These are phyloP conservation scores for Coemansia sp. DNA, from an alignment of 192 early-diverging fungal species.

Conservation along the genomic window DNA sequence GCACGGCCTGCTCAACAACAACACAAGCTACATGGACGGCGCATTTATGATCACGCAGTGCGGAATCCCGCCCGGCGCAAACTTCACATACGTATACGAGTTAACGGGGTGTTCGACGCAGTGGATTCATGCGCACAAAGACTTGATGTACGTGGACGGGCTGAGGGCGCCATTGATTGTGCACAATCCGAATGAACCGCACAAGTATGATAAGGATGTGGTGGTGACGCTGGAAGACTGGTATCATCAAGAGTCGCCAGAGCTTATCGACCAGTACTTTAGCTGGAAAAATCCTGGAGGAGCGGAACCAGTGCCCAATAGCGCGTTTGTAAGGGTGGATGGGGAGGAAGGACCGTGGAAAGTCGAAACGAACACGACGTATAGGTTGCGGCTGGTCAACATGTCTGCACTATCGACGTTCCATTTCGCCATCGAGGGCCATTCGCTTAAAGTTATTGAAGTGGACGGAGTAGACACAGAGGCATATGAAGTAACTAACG, in stretches of 20 bases:
- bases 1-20: slow-evolving; percentile 81
- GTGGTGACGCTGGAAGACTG: slow-evolving; percentile 68
- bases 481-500: slow-evolving; percentile 55
- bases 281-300: slow-evolving; percentile 65
- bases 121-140: slow-evolving; percentile 79
- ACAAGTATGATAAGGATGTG: slow-evolving; percentile 71
- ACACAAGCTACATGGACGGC: slow-evolving; percentile 71
- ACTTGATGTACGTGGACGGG: slow-evolving; percentile 80
- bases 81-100: slow-evolving; percentile 70
- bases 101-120: slow-evolving; percentile 67
- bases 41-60: slow-evolving; percentile 72
- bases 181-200: slow-evolving; percentile 58
- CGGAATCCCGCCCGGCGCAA: slow-evolving; percentile 64
- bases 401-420: slow-evolving; percentile 76
- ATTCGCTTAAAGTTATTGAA: slow-evolving; percentile 77
- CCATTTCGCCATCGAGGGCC: slow-evolving; percentile 77
- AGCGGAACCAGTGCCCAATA: slow-evolving; percentile 66
- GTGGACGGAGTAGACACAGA: slow-evolving; percentile 72
- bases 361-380: slow-evolving; percentile 77
- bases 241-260: slow-evolving; percentile 66
- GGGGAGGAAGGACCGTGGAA: slow-evolving; percentile 41
- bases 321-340: slow-evolving; percentile 58
- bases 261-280: slow-evolving; percentile 59
- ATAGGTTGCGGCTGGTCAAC: slow-evolving; percentile 82
- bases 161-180: slow-evolving; percentile 72